A percentile compares a stretch with the other conserved stretches of the same genome.
Conservation (phyloP, 2,329 filamentous ascomycete species). For the Talaromyces verruculosus region DNA sequence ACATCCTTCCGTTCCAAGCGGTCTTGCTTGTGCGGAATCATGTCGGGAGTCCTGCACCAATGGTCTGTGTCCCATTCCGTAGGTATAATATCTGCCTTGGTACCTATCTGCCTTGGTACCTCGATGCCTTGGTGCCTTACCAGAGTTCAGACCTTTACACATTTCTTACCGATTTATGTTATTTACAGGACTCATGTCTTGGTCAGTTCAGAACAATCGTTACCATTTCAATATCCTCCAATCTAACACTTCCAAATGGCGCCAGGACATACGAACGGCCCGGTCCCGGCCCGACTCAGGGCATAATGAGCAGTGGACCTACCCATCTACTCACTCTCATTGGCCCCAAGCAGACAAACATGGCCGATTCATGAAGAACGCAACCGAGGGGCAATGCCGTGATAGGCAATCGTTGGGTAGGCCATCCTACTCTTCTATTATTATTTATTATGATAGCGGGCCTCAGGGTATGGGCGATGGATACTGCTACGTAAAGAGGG, state of each 20-base stretch:
- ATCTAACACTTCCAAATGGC: background rate
- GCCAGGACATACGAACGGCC: background rate
- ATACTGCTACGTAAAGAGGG: background rate
- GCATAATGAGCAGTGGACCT: background rate
- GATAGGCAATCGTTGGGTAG: background rate
- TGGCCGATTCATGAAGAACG: background rate
- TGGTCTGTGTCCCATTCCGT: background rate
- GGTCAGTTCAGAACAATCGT: background rate
- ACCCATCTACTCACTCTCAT: background rate
- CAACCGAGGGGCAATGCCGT: background rate
- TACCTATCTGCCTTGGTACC: background rate
- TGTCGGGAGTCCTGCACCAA: background rate
- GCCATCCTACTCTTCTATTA: background rate
- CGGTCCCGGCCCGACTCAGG: conserved; percentile 19
- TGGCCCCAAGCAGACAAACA: background rate
- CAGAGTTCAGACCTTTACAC: background rate
- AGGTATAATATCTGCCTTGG: background rate
- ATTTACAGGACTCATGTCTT: background rate
- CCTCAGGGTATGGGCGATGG: background rate
- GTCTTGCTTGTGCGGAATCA: conserved; percentile 13
- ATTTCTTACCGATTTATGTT: background rate
- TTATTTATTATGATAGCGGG: background rate
- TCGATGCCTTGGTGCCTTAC: background rate
- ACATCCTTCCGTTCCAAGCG: background rate
- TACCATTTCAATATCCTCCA: background rate